Percentiles rank a stretch among this genome's conserved stretches.
phyloP scores from a whole-genome alignment of 306 rosid genomes.

The Senna tora region DNA sequence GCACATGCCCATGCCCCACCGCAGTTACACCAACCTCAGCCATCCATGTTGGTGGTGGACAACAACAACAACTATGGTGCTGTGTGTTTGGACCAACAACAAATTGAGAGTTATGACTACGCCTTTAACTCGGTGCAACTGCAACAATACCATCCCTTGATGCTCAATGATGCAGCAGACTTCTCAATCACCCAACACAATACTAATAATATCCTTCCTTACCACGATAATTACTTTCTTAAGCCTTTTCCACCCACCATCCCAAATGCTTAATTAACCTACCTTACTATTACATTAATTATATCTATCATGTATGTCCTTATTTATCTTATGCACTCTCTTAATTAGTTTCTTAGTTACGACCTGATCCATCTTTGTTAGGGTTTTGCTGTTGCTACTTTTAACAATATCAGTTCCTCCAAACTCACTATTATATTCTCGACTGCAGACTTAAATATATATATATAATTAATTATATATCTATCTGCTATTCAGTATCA shows the following conservation, averaged over 20 bases:
- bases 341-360: too few relatives aligned
- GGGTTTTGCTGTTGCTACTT: conserved; percentile 37
- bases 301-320: too few relatives aligned
- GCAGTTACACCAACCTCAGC: conserved; percentile 3
- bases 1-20: not conserved
- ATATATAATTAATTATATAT: too few relatives aligned
- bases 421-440: too few relatives aligned
- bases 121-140: conserved; percentile 18
- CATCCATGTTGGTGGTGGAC: not conserved
- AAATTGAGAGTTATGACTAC: conserved; percentile 32
- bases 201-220: conserved; percentile 42
- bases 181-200: conserved; percentile 44
- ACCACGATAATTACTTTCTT: conserved; percentile 56
- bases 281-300: too few relatives aligned
- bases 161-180: conserved; percentile 36
- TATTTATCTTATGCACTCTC: too few relatives aligned
- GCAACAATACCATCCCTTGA: conserved; percentile 27
- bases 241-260: conserved; percentile 55
- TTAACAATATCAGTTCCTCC: conserved; percentile 15
- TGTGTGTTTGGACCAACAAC: conserved; percentile 25
- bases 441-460: too few relatives aligned
- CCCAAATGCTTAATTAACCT: conserved; percentile 59
- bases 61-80: too few relatives aligned
- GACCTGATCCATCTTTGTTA: not conserved
- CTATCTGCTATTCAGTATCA: not conserved